Evolutionary conservation across 768 basidiomycete genomes (phyloP), one percentile per base, ranked within the genome.

Genomic region (Plicaturopsis crispa): DNA sequence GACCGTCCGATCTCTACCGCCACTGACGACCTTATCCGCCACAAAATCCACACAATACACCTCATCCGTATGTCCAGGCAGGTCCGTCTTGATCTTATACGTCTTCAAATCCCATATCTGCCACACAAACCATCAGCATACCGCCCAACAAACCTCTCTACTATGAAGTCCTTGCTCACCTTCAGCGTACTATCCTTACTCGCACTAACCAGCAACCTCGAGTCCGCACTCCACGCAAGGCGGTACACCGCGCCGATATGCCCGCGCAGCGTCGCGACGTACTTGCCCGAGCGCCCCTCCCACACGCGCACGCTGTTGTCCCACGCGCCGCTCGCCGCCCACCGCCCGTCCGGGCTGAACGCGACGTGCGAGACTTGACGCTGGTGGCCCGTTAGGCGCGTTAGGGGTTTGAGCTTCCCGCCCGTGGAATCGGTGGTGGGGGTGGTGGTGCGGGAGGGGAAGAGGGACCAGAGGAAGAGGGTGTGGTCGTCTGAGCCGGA

Each of bases 41-140:
- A 99, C 93, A 55, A 96, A 99, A 60, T 98, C 94, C 12, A 99
- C 94, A 52, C 94, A 97, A 62, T 97, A 98, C 24, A 99, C 93
- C 57, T 99, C 94, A 48, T 99, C 94, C 1, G 85, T 87, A 56
- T 99, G 94, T 14, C 94, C 94, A 0, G 92, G 90, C 13, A 99
- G 76, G 57, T 99, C 94, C 5, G 75, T 79, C 54, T 89, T 86
- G 45, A 99, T 78, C 62, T 99, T 98, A 60, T 88, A 90, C 5
- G 91, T 97, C 58, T 89, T 92, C 39, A 98, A 68, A 58, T 96
- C 89, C 94, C 94, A 98, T 17, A 97, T 80, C 91, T 91, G 56
- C 13, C 6, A 18, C 14, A 43, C 26, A 8, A 14, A 8, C 8
- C 14, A 28, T 8, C 26, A 28, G 10, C 14, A 8, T 8, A 28